Percentiles rank a stretch among this genome's conserved stretches.
Evolutionary conservation across 768 basidiomycete species (phyloP).

Genomic region (Strobilomyces confusus): DNA sequence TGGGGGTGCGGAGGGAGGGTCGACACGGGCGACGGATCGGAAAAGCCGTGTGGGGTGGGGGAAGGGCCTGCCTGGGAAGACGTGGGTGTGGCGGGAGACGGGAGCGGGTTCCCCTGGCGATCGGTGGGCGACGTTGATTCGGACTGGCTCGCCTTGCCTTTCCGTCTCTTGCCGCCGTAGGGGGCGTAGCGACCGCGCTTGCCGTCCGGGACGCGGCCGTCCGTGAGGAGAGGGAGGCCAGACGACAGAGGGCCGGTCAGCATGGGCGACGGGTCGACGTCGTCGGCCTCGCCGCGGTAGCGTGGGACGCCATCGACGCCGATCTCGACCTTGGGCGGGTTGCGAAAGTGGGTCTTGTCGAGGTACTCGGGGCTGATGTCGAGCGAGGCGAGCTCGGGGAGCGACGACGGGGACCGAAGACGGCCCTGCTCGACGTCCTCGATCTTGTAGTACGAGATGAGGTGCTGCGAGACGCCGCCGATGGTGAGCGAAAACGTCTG

Average conservation of each 20-base stretch:
- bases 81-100: conserved; percentile 31
- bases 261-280: conserved; percentile 46
- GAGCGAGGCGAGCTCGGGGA: conserved; percentile 82
- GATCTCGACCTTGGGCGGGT: conserved; percentile 84
- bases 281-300: conserved; percentile 83
- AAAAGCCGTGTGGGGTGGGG: conserved; percentile 24
- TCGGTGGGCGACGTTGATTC: conserved; percentile 32
- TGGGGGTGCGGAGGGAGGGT: conserved; percentile 25
- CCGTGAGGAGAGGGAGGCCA: conserved; percentile 47
- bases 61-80: conserved; percentile 23
- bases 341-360: conserved; percentile 86
- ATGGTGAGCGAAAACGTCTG: conserved; percentile 92
- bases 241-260: conserved; percentile 42
- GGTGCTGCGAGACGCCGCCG: conserved; percentile 80
- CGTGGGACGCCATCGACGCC: conserved; percentile 78
- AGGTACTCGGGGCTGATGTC: conserved; percentile 87
- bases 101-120: conserved; percentile 16
- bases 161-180: conserved; percentile 41
- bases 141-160: conserved; percentile 27
- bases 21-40: conserved; percentile 26
- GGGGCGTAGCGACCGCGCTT: conserved; percentile 47
- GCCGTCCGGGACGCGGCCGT: conserved; percentile 40
- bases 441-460: conserved; percentile 92
- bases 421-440: conserved; percentile 89
- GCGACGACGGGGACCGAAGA: conserved; percentile 80